Base-by-base conservation (phyloP, 129 eudicot genomes). In the Chrysanthemum seticuspe region DNA sequence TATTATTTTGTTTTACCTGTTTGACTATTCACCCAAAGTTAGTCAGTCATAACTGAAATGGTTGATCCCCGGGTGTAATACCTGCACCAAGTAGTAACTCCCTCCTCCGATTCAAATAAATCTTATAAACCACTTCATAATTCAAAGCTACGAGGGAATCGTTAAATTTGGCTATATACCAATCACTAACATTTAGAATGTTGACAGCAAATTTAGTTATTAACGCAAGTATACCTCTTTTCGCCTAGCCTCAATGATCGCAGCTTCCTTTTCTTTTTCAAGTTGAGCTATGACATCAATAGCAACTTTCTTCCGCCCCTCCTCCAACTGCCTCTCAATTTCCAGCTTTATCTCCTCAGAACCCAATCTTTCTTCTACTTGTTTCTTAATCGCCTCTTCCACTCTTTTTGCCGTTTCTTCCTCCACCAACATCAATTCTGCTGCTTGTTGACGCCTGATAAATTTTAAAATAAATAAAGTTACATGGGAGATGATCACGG, bases 381-480 rank as follows among this genome's bases (percentile, higher is more conserved):
- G 86, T 80, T 85, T 90, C 76, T 66, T 82, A 73, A 95, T 90
- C 49, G 87, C 89, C 67, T 80, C 88, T 70, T 87, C 97, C 25
- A 95, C 87, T 84, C 99, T 85, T 76, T 76, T 95, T 71, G 97
- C 87, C 31, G 99, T 90, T 85, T 95, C 99, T 88, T 95, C 99
- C 81, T 95, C 97, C 62, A 95, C 66, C 63, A 95, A 73, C 67
- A 82, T 90, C 62, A 90, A 21, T 69, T 95, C 94, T 62, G 92
- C 92, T 74, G 88, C 99, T 27, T 84, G 85, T 62, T 91, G 97
- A 63, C 90, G 90, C 97, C 99, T 95, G 74, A 68, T 47, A 67
- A 70, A 82, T 16, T 60, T 34, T 80, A 50, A 23, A 14, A 13
- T 66, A 48, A n/a, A 49, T 48, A 8, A 68, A 34, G 60, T 76